Conservation (phyloP, 108 stramenopile genomes). For the Cyclotella baltica region DNA sequence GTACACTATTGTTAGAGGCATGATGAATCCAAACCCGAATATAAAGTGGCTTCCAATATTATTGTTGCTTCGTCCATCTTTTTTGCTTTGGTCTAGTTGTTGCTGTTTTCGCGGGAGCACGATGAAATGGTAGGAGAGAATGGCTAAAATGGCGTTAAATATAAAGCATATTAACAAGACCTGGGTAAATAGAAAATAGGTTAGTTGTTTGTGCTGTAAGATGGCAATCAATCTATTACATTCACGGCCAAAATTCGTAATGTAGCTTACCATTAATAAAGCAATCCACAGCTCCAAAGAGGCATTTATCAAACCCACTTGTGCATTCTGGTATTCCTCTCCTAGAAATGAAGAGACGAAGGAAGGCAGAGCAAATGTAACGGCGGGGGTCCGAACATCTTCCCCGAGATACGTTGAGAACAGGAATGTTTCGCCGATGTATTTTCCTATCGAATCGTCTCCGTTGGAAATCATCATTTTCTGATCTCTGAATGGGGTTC, state of each 20-base stretch:
- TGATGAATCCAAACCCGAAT: slow-evolving; percentile 38
- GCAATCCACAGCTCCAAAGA: slow-evolving; percentile 35
- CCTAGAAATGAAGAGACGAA: background rate
- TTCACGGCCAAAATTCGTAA: slow-evolving; percentile 6
- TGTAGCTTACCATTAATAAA: slow-evolving; percentile 14
- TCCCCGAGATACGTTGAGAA: slow-evolving; percentile 30
- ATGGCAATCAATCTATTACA: background rate
- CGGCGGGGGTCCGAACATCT: slow-evolving; percentile 19
- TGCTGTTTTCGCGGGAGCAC: slow-evolving; percentile 32
- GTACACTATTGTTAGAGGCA: slow-evolving; percentile 28
- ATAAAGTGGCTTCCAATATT: slow-evolving; percentile 3
- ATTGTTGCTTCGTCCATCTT: background rate
- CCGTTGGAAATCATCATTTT: background rate
- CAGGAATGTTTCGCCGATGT: slow-evolving; percentile 34
- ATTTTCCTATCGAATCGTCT: slow-evolving; percentile 24
- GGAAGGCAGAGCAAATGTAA: slow-evolving; percentile 19
- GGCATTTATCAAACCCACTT: slow-evolving; percentile 20
- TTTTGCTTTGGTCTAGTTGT: background rate
- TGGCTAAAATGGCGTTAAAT: slow-evolving; percentile 10
- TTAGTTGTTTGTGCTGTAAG: background rate
- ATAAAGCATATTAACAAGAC: background rate
- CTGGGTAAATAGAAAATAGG: background rate
- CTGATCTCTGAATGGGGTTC: background rate
- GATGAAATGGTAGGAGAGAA: slow-evolving; percentile 33
- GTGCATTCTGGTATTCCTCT: background rate